Base-by-base conservation (phyloP, 495 filamentous ascomycete species). In the Podospora pseudocomata region DNA sequence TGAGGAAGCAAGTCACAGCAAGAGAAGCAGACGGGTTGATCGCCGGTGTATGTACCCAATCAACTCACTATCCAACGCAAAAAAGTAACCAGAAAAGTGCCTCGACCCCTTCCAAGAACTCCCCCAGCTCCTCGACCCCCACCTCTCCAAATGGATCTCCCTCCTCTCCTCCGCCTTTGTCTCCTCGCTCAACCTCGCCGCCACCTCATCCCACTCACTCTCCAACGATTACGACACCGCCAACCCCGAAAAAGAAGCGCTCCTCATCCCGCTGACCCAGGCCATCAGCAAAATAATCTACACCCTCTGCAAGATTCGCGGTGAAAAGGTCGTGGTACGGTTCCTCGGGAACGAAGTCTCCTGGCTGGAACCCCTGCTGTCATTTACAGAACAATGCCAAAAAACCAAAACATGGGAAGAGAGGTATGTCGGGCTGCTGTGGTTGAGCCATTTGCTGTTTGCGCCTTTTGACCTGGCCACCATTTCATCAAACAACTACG, bases 61-160 rank as follows among this genome's bases (percentile, higher is more conserved):
- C 23, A 23, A 23, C 23, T 23, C 23, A 23, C 23, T 23, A 23
- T 23, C 23, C 1, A 23, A 23, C 23, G 23, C 23, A 23, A 23
- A 23, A 23, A 23, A 23, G 23, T 23, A 23, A 23, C 23, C 23
- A 23, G 23, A 23, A 23, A 23, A 78, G 78, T 78, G 96, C 83
- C 84, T 99, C 39, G 93, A 97, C 68, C 92, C 90, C 49, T 98
- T 98, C 74, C 95, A 97, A 83, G 95, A 97, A 80, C 90, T 92
- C 72, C 94, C 95, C 20, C 95, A 99, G 75, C 86, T 99, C 4
- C 86, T 99, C n/a, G 95, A 99, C 78, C 89, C 93, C 1, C 83
- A 95, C 75, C 85, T 99, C 58, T 86, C 88, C 67, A 82, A 80
- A 67, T 86, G 96, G 74, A 77, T 99, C 54, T 87, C 91, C 39